phyloP scores from a whole-genome alignment of 306 rosid genomes.

The Trifolium subterraneum region DNA sequence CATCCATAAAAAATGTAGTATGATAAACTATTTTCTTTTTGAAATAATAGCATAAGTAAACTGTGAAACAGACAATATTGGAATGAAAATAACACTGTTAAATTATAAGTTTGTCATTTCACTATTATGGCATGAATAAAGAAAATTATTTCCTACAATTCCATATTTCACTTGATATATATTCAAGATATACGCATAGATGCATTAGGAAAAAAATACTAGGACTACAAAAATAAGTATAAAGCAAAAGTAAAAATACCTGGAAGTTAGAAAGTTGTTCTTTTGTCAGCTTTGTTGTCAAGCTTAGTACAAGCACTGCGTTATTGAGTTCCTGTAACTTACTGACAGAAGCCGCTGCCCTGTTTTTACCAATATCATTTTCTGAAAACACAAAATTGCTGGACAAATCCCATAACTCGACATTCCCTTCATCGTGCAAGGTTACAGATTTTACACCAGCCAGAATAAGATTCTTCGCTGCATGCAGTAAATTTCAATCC shows the following conservation, averaged over 20 bases:
- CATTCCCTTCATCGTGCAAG: conserved; percentile 85
- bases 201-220: background rate
- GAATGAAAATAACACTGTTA: background rate
- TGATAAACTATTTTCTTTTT: too few species aligned
- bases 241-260: conserved; percentile 48
- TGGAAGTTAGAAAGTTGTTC: conserved; percentile 82
- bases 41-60: background rate
- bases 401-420: conserved; percentile 87
- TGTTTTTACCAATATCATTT: conserved; percentile 82
- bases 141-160: conserved; percentile 13
- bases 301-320: conserved; percentile 69
- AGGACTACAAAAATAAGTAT: conserved; percentile 7
- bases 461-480: conserved; percentile 91
- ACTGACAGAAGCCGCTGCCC: conserved; percentile 77
- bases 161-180: conserved; percentile 28
- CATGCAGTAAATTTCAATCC: conserved; percentile 40
- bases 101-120: background rate
- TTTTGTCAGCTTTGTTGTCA: conserved; percentile 61
- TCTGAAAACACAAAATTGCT: conserved; percentile 77
- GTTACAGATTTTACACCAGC: conserved; percentile 97
- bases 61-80: background rate
- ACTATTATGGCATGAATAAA: conserved; percentile 5
- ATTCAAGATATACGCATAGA: background rate
- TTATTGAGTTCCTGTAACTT: conserved; percentile 94
- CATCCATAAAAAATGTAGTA: conserved; percentile 13